phyloP scores from a whole-genome alignment of 805 yeast species.

The Metschnikowia lachancei region DNA sequence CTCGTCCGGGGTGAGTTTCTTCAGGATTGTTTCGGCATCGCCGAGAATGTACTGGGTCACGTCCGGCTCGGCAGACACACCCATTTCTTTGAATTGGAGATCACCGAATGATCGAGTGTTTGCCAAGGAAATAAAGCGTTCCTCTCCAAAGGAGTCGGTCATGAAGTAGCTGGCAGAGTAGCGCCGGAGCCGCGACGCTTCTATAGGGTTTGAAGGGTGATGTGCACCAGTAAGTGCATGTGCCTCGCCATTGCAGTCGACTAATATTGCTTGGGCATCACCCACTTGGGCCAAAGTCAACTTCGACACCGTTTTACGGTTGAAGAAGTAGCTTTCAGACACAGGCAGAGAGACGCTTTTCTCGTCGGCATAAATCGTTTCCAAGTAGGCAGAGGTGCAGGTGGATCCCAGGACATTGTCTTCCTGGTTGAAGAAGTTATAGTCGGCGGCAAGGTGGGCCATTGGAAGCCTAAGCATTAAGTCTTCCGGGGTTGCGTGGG shows the following conservation, averaged over 20 bases:
- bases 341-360: slow-evolving; percentile 29
- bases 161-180: slow-evolving; percentile 59
- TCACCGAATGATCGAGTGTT: slow-evolving; percentile 96
- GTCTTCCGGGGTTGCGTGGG: slow-evolving; percentile 43
- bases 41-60: slow-evolving; percentile 68
- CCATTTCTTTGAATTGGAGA: slow-evolving; percentile 70
- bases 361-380: slow-evolving; percentile 41
- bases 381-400: slow-evolving; percentile 62
- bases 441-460: slow-evolving; percentile 65
- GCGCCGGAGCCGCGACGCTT: slow-evolving; percentile 65
- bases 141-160: slow-evolving; percentile 93
- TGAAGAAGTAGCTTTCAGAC: slow-evolving; percentile 51
- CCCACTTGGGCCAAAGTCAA: slow-evolving; percentile 87
- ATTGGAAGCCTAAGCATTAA: slow-evolving; percentile 58
- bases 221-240: slow-evolving; percentile 76
- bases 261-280: slow-evolving; percentile 83
- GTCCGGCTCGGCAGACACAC: slow-evolving; percentile 92
- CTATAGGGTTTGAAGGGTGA: slow-evolving; percentile 82
- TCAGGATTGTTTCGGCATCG: slow-evolving; percentile 36
- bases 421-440: slow-evolving; percentile 46
- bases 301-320: slow-evolving; percentile 61
- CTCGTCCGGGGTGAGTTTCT: slow-evolving; percentile 38
- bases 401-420: slow-evolving; percentile 63
- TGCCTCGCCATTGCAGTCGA: slow-evolving; percentile 77
- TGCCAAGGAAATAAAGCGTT: slow-evolving; percentile 76